A percentile compares a stretch with the other conserved stretches of the same genome.
Evolutionary conservation across 1,284 basidiomycete genomes (phyloP).

Genomic region (Xanthoconium separans): DNA sequence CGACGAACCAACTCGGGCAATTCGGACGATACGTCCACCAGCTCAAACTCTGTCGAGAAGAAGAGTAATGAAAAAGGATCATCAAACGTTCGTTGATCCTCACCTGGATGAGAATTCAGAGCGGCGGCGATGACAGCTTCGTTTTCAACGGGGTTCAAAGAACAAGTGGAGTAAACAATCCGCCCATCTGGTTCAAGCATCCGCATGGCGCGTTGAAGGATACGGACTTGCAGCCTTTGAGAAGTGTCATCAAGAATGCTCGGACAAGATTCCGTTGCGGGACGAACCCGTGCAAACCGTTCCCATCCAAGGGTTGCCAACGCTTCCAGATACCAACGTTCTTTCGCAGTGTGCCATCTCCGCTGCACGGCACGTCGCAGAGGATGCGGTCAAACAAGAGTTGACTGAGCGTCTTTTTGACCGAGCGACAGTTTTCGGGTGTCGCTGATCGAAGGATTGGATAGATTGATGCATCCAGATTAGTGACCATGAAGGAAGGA

Average conservation of each 20-base stretch:
- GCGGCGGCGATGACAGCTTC: constrained; percentile 94
- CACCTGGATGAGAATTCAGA: constrained; percentile 69
- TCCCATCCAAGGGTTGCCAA: constrained; percentile 89
- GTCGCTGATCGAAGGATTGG: constrained; percentile 58
- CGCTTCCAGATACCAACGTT: constrained; percentile 95
- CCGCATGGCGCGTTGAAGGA: constrained; percentile 89
- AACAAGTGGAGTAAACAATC: constrained; percentile 98
- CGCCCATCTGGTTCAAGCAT: constrained; percentile 85
- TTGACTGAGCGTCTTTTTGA: constrained; percentile 34
- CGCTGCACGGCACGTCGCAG: constrained; percentile 97
- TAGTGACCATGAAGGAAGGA: constrained; percentile 93
- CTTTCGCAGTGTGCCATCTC: constrained; percentile 95
- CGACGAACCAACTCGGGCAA: constrained; percentile 75
- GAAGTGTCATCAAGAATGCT: not conserved
- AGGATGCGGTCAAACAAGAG: constrained; percentile 92
- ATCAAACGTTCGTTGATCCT: not conserved
- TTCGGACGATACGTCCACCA: constrained; percentile 76
- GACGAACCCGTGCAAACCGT: constrained; percentile 83
- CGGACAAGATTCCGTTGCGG: not conserved
- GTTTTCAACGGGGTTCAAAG: constrained; percentile 96
- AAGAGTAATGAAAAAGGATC: not conserved
- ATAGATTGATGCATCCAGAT: constrained; percentile 91
- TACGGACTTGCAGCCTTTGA: constrained; percentile 84
- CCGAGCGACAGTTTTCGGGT: constrained; percentile 17
- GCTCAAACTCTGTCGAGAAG: constrained; percentile 59